Percentiles rank a stretch among this genome's conserved stretches.
Evolutionary conservation across 257 asterid species (phyloP).

Genomic region (Nicotiana otophora): DNA sequence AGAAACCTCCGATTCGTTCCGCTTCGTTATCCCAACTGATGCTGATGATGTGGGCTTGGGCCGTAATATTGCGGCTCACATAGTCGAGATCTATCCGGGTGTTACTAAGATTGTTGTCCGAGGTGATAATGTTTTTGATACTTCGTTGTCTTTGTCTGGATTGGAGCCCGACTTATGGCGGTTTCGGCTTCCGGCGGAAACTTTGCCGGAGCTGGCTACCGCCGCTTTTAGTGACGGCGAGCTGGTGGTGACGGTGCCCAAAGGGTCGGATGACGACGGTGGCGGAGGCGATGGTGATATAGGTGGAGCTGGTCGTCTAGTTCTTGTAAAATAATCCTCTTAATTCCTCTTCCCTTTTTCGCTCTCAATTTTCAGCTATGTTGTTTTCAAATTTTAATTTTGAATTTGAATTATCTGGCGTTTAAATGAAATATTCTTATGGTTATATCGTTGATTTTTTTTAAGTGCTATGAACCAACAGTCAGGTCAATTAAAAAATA

Average conservation of each 20-base stretch:
- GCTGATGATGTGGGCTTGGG: slow-evolving; percentile 15
- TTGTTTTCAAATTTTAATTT: not conserved
- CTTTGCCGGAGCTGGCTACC: slow-evolving; percentile 60
- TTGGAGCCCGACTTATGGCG: slow-evolving; percentile 77
- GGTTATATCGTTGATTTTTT: too few species aligned
- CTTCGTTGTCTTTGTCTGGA: slow-evolving; percentile 30
- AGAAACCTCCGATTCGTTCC: slow-evolving; percentile 47
- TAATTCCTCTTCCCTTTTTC: not conserved
- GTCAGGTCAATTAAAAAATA: too few species aligned
- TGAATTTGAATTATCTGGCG: not conserved
- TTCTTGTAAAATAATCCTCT: slow-evolving; percentile 54
- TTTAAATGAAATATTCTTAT: not conserved
- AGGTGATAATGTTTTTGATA: slow-evolving; percentile 34
- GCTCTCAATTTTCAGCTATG: not conserved
- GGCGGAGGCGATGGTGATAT: slow-evolving; percentile 31
- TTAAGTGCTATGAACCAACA: too few species aligned
- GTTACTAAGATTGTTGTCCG: slow-evolving; percentile 60
- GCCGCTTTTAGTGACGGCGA: slow-evolving; percentile 61
- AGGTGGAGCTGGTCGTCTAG: slow-evolving; percentile 44
- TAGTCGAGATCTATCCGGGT: slow-evolving; percentile 74
- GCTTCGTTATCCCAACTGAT: slow-evolving; percentile 57
- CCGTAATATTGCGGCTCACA: slow-evolving; percentile 49
- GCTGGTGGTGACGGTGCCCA: slow-evolving; percentile 72
- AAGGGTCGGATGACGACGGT: slow-evolving; percentile 31
- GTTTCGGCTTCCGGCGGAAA: slow-evolving; percentile 60